Percentiles rank a stretch among this genome's conserved stretches.
Conservation (phyloP, 495 filamentous ascomycete genomes). For the Letharia lupina region DNA sequence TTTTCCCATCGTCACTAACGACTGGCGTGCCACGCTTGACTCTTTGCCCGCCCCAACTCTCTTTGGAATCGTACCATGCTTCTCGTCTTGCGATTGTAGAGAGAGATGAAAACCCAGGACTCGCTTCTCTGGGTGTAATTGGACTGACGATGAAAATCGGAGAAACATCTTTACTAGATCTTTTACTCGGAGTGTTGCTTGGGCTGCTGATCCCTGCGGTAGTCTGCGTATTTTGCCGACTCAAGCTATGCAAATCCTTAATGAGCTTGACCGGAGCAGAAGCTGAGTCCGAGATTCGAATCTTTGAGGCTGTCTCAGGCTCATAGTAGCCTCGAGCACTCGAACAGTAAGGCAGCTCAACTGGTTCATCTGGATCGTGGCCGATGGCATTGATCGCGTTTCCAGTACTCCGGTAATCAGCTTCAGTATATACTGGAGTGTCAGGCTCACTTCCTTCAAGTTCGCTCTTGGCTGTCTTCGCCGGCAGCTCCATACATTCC, state of each 20-base stretch:
- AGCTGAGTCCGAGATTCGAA: background rate
- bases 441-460: constrained; percentile 8
- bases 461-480: constrained; percentile 5
- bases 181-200: constrained; percentile 8
- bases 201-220: constrained; percentile 13
- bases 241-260: background rate
- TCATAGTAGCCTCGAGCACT: constrained; percentile 8
- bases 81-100: constrained; percentile 12
- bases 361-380: constrained; percentile 16
- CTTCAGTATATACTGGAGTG: constrained; percentile 8
- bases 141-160: constrained; percentile 15
- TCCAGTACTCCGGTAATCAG: background rate
- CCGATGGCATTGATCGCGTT: constrained; percentile 17
- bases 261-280: background rate
- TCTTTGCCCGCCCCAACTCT: constrained; percentile 5
- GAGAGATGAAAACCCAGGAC: constrained; percentile 15
- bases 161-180: background rate
- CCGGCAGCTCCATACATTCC: constrained; percentile 3
- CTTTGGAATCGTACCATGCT: constrained; percentile 10
- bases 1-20: background rate
- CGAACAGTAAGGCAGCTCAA: constrained; percentile 17
- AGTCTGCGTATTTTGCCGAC: constrained; percentile 8
- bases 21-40: background rate
- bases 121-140: constrained; percentile 8
- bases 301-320: background rate